Percentiles rank a stretch among this genome's conserved stretches.
phyloP scores from a whole-genome alignment of 805 yeast genomes.

The Saturnispora dispora region DNA sequence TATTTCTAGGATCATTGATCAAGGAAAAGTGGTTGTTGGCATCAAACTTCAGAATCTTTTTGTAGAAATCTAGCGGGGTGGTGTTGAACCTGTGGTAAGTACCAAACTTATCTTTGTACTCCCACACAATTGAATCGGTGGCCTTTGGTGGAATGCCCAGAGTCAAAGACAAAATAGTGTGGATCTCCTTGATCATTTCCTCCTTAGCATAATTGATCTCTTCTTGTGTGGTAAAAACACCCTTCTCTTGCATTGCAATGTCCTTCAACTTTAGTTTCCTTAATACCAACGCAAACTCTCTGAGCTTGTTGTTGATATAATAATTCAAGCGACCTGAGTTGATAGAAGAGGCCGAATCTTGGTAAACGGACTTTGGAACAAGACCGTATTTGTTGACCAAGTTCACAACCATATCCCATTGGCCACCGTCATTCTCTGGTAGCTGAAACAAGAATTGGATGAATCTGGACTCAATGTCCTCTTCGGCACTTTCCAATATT shows the following conservation, averaged over 20 bases:
- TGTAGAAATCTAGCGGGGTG: slow-evolving; percentile 62
- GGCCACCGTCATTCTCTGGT: slow-evolving; percentile 84
- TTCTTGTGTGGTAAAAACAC: not conserved
- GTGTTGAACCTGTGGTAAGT: slow-evolving; percentile 42
- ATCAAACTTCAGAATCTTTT: slow-evolving; percentile 43
- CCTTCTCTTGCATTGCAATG: slow-evolving; percentile 21
- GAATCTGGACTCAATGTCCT: slow-evolving; percentile 62
- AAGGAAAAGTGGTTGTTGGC: slow-evolving; percentile 52
- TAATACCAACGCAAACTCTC: slow-evolving; percentile 69
- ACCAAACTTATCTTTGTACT: slow-evolving; percentile 63
- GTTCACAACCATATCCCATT: slow-evolving; percentile 79
- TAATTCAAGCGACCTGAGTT: slow-evolving; percentile 50
- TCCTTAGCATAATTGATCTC: slow-evolving; percentile 21
- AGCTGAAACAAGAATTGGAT: slow-evolving; percentile 53
- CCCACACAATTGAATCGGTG: slow-evolving; percentile 60
- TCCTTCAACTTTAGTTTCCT: slow-evolving; percentile 40
- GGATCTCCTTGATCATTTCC: slow-evolving; percentile 50
- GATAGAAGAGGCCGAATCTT: slow-evolving; percentile 57
- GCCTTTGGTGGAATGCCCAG: slow-evolving; percentile 78
- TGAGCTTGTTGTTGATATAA: slow-evolving; percentile 57
- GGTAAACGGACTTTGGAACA: slow-evolving; percentile 65
- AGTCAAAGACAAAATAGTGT: slow-evolving; percentile 56
- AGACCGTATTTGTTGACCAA: slow-evolving; percentile 70
- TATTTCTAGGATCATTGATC: slow-evolving; percentile 79
- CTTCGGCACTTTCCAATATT: slow-evolving; percentile 56